A percentile compares a stretch with the other conserved stretches of the same genome.
phyloP scores from a whole-genome alignment of 768 basidiomycete genomes.

The Panellus pusillus region DNA sequence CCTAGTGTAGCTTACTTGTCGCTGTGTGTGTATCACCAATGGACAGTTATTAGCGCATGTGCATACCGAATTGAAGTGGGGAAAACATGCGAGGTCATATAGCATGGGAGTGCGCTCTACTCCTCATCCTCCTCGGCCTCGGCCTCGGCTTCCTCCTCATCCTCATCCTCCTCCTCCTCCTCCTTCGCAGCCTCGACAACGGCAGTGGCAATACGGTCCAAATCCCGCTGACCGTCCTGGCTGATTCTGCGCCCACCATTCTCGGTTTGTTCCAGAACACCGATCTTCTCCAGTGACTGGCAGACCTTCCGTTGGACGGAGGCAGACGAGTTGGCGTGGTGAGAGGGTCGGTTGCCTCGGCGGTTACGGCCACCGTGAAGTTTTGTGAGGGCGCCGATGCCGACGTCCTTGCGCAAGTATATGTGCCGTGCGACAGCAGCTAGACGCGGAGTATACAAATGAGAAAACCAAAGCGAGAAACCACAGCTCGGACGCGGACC shows the following conservation, averaged over 20 bases:
- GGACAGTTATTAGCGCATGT: conserved; percentile 38
- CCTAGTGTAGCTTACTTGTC: background rate
- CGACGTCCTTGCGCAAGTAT: conserved; percentile 98
- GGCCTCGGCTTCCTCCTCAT: conserved; percentile 58
- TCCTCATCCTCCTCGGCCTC: conserved; percentile 52
- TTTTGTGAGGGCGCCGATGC: conserved; percentile 91
- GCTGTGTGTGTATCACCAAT: background rate
- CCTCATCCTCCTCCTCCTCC: conserved; percentile 74
- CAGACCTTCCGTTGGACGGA: conserved; percentile 94
- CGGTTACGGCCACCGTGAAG: conserved; percentile 95
- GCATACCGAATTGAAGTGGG: conserved; percentile 37
- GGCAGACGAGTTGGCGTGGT: conserved; percentile 84
- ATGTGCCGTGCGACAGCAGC: conserved; percentile 98
- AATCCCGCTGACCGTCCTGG: conserved; percentile 95
- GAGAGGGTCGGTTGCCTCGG: conserved; percentile 94
- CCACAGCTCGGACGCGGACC: conserved; percentile 44
- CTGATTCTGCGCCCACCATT: conserved; percentile 95
- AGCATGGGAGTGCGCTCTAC: conserved; percentile 36
- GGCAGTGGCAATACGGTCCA: conserved; percentile 91
- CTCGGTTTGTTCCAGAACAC: conserved; percentile 90
- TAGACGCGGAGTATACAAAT: conserved; percentile 30
- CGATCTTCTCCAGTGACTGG: conserved; percentile 98
- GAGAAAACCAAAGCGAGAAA: background rate
- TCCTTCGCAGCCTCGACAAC: conserved; percentile 79
- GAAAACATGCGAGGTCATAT: conserved; percentile 42